Evolutionary conservation across 805 yeast genomes (phyloP).

Genomic region (Metschnikowia baotianmanensis): DNA sequence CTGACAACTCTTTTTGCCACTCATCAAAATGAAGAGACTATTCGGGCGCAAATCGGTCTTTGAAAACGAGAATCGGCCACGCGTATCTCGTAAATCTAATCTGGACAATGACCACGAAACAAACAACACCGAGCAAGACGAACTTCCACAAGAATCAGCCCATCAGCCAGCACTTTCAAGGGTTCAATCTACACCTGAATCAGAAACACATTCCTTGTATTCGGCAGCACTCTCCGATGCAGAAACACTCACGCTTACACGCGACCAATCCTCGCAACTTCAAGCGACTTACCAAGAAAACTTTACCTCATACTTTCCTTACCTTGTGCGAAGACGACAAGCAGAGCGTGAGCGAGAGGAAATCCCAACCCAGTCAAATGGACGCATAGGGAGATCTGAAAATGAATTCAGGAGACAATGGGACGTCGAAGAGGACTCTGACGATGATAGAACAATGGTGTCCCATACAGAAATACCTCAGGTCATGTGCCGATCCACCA

Average conservation of each 20-base stretch:
- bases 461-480: slow-evolving; percentile 4
- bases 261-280: slow-evolving; percentile 28
- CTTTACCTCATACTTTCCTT: slow-evolving; percentile 38
- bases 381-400: background rate
- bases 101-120: no score
- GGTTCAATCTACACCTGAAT: slow-evolving; percentile 2
- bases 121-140: background rate
- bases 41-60: slow-evolving; percentile 11
- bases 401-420: background rate
- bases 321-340: slow-evolving; percentile 31
- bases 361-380: background rate
- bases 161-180: background rate
- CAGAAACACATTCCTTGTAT: slow-evolving; percentile 7
- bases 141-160: background rate
- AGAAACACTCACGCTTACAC: slow-evolving; percentile 30
- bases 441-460: slow-evolving; percentile 14
- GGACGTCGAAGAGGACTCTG: slow-evolving; percentile 5
- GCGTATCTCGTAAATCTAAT: no score
- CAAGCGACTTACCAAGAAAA: slow-evolving; percentile 38
- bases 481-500: slow-evolving; percentile 23
- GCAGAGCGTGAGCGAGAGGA: slow-evolving; percentile 9
- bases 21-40: slow-evolving; percentile 5
- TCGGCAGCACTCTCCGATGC: slow-evolving; percentile 35
- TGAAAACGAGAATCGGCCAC: background rate
- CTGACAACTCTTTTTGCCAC: no score